Evolutionary conservation across 306 rosid species (phyloP).

Genomic region (Castanea mollissima): DNA sequence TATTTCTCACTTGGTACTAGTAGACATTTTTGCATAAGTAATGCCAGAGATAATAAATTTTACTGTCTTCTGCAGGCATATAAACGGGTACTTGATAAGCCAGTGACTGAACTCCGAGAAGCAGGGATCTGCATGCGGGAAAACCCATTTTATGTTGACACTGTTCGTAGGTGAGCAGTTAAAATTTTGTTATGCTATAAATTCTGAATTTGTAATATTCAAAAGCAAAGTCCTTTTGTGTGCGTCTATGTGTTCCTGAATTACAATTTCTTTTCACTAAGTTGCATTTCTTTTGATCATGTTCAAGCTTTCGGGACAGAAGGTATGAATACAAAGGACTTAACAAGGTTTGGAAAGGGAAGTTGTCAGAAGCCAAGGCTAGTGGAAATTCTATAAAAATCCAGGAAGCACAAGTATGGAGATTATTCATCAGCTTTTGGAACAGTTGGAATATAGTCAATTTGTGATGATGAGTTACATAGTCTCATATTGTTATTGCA

Average conservation of each 20-base stretch:
- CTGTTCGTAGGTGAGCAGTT: conserved; percentile 86
- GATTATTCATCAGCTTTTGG: conserved; percentile 33
- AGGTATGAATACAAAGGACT: conserved; percentile 98
- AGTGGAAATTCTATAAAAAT: conserved; percentile 80
- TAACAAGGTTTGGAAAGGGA: conserved; percentile 97
- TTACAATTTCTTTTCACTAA: conserved; percentile 25
- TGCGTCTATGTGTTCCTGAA: conserved; percentile 1
- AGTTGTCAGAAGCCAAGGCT: conserved; percentile 84
- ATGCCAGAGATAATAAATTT: conserved; percentile 32
- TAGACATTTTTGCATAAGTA: conserved; percentile 25
- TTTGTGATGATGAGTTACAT: conserved; percentile 9
- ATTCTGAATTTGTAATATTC: neutral
- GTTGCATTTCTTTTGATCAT: conserved; percentile 22
- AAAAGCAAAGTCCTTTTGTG: neutral
- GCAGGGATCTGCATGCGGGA: conserved; percentile 99
- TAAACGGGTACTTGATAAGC: conserved; percentile 89
- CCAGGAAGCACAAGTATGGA: conserved; percentile 94
- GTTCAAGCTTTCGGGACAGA: conserved; percentile 92
- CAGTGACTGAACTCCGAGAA: conserved; percentile 87
- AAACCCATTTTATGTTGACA: conserved; percentile 95
- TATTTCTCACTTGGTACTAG: conserved; percentile 11
- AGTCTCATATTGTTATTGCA: conserved; percentile 29
- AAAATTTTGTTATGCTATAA: conserved; percentile 4
- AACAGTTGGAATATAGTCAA: conserved; percentile 14
- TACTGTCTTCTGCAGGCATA: conserved; percentile 62